Conservation (phyloP, 164 flowering plant genomes). For the Echeveria elegans region DNA sequence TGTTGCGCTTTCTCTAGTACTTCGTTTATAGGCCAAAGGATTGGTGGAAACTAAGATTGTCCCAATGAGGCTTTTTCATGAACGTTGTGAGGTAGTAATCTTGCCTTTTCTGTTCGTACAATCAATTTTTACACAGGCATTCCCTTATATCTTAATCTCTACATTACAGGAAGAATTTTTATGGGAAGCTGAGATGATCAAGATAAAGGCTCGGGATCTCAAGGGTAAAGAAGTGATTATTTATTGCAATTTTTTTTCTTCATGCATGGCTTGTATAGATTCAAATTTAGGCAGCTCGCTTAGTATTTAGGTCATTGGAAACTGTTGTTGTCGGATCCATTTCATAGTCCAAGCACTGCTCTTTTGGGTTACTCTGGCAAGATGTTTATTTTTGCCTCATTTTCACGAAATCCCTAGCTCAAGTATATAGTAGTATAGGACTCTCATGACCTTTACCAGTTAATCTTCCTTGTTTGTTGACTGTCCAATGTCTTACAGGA, state of each 20-base stretch:
- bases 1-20: background rate
- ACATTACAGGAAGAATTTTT: slow-evolving; percentile 79
- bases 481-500: no score
- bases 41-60: slow-evolving; percentile 68
- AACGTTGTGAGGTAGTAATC: slow-evolving; percentile 81
- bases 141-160: background rate
- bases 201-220: slow-evolving; percentile 87
- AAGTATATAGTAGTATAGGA: no score
- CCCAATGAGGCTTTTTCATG: slow-evolving; percentile 83
- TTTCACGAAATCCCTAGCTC: no score
- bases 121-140: background rate
- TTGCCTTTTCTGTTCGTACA: background rate
- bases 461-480: no score
- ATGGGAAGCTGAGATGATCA: slow-evolving; percentile 93
- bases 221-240: slow-evolving; percentile 81
- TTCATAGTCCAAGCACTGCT: no score
- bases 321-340: no score
- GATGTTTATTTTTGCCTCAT: no score
- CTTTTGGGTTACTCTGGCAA: no score
- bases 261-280: background rate
- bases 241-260: background rate
- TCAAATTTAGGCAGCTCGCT: background rate
- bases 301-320: no score
- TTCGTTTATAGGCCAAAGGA: slow-evolving; percentile 63
- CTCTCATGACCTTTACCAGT: no score